Evolutionary conservation across 176 grass and related monocot genomes (phyloP).

Genomic region (Oropetium thomaeum): DNA sequence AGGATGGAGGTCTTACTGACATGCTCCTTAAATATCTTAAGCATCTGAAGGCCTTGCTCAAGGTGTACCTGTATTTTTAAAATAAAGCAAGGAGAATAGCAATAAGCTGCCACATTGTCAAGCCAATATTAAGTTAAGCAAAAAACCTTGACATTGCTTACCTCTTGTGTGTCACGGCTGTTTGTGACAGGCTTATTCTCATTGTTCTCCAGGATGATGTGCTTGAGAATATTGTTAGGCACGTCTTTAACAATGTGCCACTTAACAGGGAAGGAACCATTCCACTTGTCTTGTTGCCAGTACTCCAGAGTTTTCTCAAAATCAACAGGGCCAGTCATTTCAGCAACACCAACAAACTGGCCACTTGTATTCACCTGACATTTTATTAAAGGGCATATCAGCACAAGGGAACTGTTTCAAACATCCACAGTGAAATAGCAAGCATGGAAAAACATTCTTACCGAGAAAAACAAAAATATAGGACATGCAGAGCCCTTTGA

Average conservation of each 20-base stretch:
- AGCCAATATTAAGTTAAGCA: background rate
- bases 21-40: slow-evolving; percentile 93
- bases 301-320: slow-evolving; percentile 87
- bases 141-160: background rate
- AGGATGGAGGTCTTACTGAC: slow-evolving; percentile 71
- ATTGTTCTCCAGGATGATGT: slow-evolving; percentile 94
- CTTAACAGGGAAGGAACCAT: slow-evolving; percentile 82
- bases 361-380: slow-evolving; percentile 90
- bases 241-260: slow-evolving; percentile 96
- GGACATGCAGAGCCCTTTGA: slow-evolving; percentile 64
- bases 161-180: slow-evolving; percentile 95
- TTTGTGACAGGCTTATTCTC: slow-evolving; percentile 95
- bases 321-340: slow-evolving; percentile 89
- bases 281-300: slow-evolving; percentile 99
- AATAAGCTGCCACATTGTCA: background rate
- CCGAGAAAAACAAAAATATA: slow-evolving; percentile 97
- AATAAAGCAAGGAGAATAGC: background rate
- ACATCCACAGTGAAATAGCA: background rate
- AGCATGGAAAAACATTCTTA: slow-evolving; percentile 22
- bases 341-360: slow-evolving; percentile 97
- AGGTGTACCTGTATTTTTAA: slow-evolving; percentile 59
- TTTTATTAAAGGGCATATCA: background rate
- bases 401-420: background rate
- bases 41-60: slow-evolving; percentile 87
- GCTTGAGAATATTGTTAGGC: slow-evolving; percentile 88